Evolutionary conservation across 2,329 filamentous ascomycete genomes (phyloP).

Genomic region (Colletotrichum coccodes): DNA sequence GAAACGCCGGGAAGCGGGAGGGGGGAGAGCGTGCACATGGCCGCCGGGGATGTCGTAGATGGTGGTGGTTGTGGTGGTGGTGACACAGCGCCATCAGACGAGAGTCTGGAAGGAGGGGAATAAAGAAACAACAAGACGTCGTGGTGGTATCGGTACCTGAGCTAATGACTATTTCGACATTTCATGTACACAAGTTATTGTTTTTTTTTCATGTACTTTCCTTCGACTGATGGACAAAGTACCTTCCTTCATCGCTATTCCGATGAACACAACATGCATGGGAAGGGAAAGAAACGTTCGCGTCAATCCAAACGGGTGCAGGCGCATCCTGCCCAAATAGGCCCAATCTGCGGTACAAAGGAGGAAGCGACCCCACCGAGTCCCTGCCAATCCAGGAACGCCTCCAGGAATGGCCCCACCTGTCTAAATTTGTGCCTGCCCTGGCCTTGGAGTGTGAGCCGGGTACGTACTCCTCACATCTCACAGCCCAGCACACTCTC

Average conservation of each 20-base stretch:
- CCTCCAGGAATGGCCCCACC: constrained; percentile 4
- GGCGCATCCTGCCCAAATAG: constrained; percentile 3
- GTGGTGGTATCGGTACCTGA: background rate
- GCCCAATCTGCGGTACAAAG: constrained; percentile 2
- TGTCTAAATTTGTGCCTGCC: constrained; percentile 3
- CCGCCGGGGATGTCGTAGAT: background rate
- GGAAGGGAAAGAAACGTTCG: constrained; percentile 10
- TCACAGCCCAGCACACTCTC: background rate
- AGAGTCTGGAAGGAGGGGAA: too few species aligned
- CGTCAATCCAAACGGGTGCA: constrained; percentile 12
- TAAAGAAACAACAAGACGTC: background rate
- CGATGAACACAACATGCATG: too few species aligned
- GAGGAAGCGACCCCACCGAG: background rate
- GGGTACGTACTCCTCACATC: background rate
- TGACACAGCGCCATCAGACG: background rate
- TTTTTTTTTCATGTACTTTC: background rate
- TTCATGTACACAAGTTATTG: background rate
- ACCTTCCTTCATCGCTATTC: too few species aligned
- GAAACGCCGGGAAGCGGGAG: background rate
- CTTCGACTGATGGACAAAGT: background rate
- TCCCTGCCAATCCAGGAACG: constrained; percentile 31
- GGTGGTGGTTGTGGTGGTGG: background rate
- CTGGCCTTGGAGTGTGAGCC: background rate
- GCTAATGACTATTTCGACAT: background rate
- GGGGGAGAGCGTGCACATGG: background rate